Base-by-base conservation (phyloP, 2,329 filamentous ascomycete genomes). In the Periconia sp. region DNA sequence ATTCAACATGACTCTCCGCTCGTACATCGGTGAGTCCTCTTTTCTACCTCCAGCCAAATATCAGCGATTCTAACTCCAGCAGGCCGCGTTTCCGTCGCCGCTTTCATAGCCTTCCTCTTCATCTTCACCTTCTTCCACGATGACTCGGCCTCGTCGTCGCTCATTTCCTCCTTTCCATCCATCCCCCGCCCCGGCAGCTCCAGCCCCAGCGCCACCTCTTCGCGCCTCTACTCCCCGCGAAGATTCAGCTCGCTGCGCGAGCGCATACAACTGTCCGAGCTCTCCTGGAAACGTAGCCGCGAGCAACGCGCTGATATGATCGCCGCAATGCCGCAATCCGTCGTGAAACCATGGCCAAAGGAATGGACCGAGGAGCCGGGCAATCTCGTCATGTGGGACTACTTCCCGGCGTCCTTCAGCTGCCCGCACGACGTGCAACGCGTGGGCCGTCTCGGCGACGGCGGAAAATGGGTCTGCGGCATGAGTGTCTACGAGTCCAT, bases 401-500 rank as follows among this genome's bases (percentile, higher is more conserved):
- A 68, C 56, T 71, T 69, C 42, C 67, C 68, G 1, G 58, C 68
- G 8, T 66, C 66, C 3, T 71, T 64, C 63, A 69, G 66, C 41
- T 71, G 68, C 40, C 68, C 68, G 11, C 68, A 69, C 40, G 68
- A 71, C 52, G 57, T 71, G 33, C 68, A 71, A 51, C 64, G 68
- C 33, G 62, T 71, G 0, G 68, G 68, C 2, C 57, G 67, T 9
- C 59, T 71, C 7, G 68, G 68, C 5, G 68, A 71, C 45, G 68
- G 68, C 30, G 68, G 68, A 14, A 71, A 71, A 57, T 71, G 68
- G 68, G 67, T 71, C 17, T 71, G 68, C 47, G 68, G 68, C 13
- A 69, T 71, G 67, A 69, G 62, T 44, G 49, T 70, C 17, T 71
- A 71, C 51, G 68, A 71, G 23, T 57, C 54, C 6, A 50, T 66